Base-by-base conservation (phyloP, 2,329 filamentous ascomycete genomes). In the Eutypa lata region DNA sequence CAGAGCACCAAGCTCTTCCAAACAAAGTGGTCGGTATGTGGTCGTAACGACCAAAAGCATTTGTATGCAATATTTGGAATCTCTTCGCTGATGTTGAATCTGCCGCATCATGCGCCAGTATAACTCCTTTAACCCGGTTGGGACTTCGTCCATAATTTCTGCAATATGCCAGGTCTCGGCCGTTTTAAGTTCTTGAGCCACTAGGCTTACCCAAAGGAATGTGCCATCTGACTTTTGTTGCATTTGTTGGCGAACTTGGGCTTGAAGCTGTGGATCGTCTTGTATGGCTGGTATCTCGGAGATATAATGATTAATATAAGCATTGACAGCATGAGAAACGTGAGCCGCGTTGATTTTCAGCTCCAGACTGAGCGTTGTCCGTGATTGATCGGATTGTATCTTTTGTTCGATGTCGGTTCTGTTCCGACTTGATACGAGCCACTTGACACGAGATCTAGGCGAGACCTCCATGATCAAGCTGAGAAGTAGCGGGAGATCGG, bases 151-250 rank as follows among this genome's bases (percentile, higher is more conserved):
- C 8, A 60, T 14, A 21, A 19, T 47, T 1, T 51, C 21, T 22
- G 45, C 37, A 7, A 52, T 43, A 8, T 63, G 47, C 48, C 56
- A 53, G 16, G 42, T 35, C 7, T 53, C 14, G 3, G 59, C 49
- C 1, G 63, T 50, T 26, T 47, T 51, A 8, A 74, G 68, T 8
- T 64, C 53, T 57, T 71, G 51, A 51, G 63, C 72, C 10, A 73
- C 71, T 42, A 76, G 65, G 18, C 73, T 68, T 21, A 74, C 73
- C 74, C 72, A 77, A 28, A 78, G 70, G 49, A 76, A 76, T 0
- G 73, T 77, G n/a, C 61, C 67, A 24, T 70, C 53, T 10, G 72
- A 68, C 21, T 75, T 70, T 0, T 26, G 21, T 18, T 18, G 31
- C 22, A 56, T 19, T 1, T 14, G 11, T 5, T 43, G 37, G n/a